Evolutionary conservation across 106 monocot genomes (phyloP), one percentile per base, ranked within the genome.

Genomic region (Xerophyta viscosa): DNA sequence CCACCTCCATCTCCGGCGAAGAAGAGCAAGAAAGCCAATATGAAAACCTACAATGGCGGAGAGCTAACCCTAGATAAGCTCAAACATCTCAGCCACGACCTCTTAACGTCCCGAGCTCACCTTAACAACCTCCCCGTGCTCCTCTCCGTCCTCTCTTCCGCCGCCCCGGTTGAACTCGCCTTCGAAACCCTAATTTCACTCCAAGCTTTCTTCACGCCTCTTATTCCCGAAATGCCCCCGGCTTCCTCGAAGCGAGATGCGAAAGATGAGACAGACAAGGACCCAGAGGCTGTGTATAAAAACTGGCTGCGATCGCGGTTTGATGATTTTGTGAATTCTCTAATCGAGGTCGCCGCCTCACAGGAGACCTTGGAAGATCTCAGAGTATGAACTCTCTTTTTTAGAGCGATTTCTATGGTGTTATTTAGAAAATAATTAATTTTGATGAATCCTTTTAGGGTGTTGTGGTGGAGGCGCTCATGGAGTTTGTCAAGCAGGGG

Each of bases 401-500:
- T 33, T 33, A 11, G 33, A 11, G 33, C 7, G 5, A 6, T 6
- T 33, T 33, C 33, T 33, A 11, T 33, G n/a, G n/a, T n/a, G n/a
- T n/a, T n/a, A n/a, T n/a, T n/a, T n/a, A n/a, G n/a, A n/a, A n/a
- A n/a, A n/a, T n/a, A n/a, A n/a, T n/a, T n/a, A n/a, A n/a, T n/a
- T 25, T 11, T 55, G 31, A 15, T 27, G 19, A 29, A 19, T 41
- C 39, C 0, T 37, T 23, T 36, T 46, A 92, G 93, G 87, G 87
- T 69, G 77, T 87, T 37, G 77, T 66, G 11, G 42, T 87, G 60
- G 87, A 93, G 54, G 77, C 80, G 8, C 37, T 87, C 23, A 83
- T 83, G 87, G 92, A 93, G 66, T 80, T 93, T 52, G 80, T 93
- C 31, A 87, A 93, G 80, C 65, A 66, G 50, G 80, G 83, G 21